Evolutionary conservation across 306 rosid species (phyloP).

Genomic region (Vigna nakashimae): DNA sequence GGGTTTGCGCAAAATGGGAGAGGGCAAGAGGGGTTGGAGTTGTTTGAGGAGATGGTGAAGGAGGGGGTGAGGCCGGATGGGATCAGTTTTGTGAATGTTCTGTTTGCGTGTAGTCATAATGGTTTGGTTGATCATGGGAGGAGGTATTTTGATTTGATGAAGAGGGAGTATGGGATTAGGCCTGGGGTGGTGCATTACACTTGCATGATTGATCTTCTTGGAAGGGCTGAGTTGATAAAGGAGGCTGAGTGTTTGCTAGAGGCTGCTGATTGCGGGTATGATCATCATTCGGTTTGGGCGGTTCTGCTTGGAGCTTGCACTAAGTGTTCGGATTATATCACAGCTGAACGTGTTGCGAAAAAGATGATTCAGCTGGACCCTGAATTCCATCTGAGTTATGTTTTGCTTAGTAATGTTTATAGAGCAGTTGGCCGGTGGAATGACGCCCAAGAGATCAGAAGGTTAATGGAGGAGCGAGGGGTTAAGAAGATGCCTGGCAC

Average conservation of each 20-base stretch:
- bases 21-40: constrained; percentile 63
- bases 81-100: constrained; percentile 75
- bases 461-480: constrained; percentile 78
- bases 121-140: constrained; percentile 87
- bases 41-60: constrained; percentile 67
- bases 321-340: constrained; percentile 55
- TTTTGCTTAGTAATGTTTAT: constrained; percentile 79
- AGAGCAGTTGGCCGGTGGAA: constrained; percentile 83
- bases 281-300: constrained; percentile 74
- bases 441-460: constrained; percentile 72
- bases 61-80: constrained; percentile 74
- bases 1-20: constrained; percentile 92
- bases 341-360: constrained; percentile 84
- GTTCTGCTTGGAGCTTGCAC: constrained; percentile 94
- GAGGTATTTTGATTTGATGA: constrained; percentile 64
- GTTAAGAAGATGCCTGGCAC: constrained; percentile 77
- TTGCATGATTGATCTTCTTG: constrained; percentile 87
- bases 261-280: constrained; percentile 70
- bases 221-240: constrained; percentile 79
- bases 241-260: constrained; percentile 81
- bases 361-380: constrained; percentile 82
- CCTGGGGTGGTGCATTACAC: constrained; percentile 80
- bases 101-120: constrained; percentile 92
- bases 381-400: constrained; percentile 74
- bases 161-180: constrained; percentile 60